Evolutionary conservation across 371 early-diverging fungal genomes (phyloP), one percentile per base, ranked within the genome.

Genomic region (Mortierella sp.): DNA sequence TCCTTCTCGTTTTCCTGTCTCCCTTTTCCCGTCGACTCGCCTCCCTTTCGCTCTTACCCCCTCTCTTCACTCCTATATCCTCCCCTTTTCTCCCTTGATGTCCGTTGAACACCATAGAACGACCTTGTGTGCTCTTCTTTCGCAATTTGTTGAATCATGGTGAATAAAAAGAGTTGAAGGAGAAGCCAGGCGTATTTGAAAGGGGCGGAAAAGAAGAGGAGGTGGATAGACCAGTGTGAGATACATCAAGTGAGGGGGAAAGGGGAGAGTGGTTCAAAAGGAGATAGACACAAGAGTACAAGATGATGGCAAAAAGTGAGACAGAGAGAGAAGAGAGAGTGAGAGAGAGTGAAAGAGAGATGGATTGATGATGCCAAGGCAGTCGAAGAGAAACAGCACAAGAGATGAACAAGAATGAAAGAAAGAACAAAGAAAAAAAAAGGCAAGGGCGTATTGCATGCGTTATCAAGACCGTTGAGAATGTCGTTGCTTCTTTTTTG

Each of bases 291-390:
- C 50, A 13, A 50, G n/a, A n/a, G 55, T 8, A 55, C 8, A 55
- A 55, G 50, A 50, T 50, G 16, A 50, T 50, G 50, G 50, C 50
- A 55, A 55, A 55, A 55, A 50, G 19, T 16, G 19, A 50, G 19
- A 50, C 3, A 50, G 57, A 57, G 57, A 57, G 26, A n/a, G 57
- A n/a, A 26, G 26, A 57, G 21, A 55, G 19, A 24, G n/a, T 54
- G 54, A n/a, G n/a, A 55, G 21, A 4, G 28, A 60, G 16, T 31
- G 31, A 31, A 31, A 31, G 63, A 63, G 31, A 60, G 63, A 60
- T 60, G 60, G 60, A n/a, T n/a, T n/a, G 45, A 45, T 45, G 45
- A 58, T 58, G 58, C n/a, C 31, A 31, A 57, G 57, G 57, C 57
- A 57, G 57, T 26, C 6, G 9, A 11, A 28, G 28, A 58, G n/a